Percentiles rank a stretch among this genome's conserved stretches.
Evolutionary conservation across 2,329 filamentous ascomycete species (phyloP).

Genomic region (Alternaria alternata): DNA sequence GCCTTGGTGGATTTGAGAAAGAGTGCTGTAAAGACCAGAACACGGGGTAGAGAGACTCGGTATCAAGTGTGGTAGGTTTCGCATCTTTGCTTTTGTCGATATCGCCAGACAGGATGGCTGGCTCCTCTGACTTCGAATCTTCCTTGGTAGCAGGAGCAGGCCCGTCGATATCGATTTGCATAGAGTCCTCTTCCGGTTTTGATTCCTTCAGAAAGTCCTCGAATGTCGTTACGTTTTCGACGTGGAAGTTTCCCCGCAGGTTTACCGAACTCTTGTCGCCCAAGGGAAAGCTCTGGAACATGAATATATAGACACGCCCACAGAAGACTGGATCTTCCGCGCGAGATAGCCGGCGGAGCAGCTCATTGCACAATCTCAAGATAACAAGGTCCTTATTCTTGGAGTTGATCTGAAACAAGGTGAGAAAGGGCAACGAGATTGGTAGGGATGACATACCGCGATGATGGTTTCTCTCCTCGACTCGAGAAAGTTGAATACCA

Average conservation of each 20-base stretch:
- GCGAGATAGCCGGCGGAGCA: constrained; percentile 90
- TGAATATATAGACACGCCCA: constrained; percentile 95
- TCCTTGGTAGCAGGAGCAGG: constrained; percentile 36
- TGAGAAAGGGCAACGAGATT: constrained; percentile 30
- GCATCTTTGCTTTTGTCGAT: constrained; percentile 59
- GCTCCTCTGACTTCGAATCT: constrained; percentile 49
- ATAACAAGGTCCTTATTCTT: constrained; percentile 84
- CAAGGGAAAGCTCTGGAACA: constrained; percentile 96
- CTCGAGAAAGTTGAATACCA: constrained; percentile 93
- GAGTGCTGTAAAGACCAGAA: constrained; percentile 94
- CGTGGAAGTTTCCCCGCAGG: constrained; percentile 91
- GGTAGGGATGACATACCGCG: constrained; percentile 61
- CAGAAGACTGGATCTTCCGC: constrained; percentile 98
- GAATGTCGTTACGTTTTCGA: constrained; percentile 90
- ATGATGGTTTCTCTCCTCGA: constrained; percentile 90
- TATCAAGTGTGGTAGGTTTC: constrained; percentile 60
- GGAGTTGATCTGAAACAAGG: constrained; percentile 39
- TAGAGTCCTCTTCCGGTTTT: constrained; percentile 59
- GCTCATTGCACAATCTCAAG: constrained; percentile 92
- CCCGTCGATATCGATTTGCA: constrained; percentile 70
- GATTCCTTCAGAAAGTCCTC: constrained; percentile 63
- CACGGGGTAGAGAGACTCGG: constrained; percentile 72
- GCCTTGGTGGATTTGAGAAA: constrained; percentile 86
- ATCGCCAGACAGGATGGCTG: constrained; percentile 51
- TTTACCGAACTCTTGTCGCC: constrained; percentile 98